Evolutionary conservation across 805 yeast species (phyloP).

Genomic region (Teunomyces lycoperdinae): DNA sequence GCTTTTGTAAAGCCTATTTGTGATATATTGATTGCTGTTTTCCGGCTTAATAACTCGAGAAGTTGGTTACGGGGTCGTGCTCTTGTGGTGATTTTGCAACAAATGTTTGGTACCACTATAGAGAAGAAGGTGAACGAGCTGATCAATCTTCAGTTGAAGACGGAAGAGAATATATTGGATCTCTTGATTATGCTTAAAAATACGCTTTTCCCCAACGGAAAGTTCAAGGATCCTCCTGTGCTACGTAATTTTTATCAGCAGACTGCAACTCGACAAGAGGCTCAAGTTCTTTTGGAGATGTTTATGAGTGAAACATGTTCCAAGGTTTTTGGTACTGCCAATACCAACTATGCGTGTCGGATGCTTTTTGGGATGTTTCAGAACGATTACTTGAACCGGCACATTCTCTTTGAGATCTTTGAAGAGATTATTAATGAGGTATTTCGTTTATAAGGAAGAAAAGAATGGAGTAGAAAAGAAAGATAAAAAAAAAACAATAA

Average conservation of each 20-base stretch:
- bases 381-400: constrained; percentile 66
- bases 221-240: constrained; percentile 44
- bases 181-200: constrained; percentile 20
- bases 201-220: constrained; percentile 44
- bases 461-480: too few species aligned
- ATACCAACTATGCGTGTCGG: constrained; percentile 60
- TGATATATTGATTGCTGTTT: constrained; percentile 67
- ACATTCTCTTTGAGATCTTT: constrained; percentile 54
- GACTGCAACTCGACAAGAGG: constrained; percentile 53
- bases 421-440: constrained; percentile 55
- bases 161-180: constrained; percentile 47
- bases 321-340: constrained; percentile 67
- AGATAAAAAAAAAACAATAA: too few species aligned
- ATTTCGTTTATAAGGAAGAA: constrained; percentile 17
- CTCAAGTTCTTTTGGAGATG: constrained; percentile 52
- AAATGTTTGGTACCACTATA: constrained; percentile 81
- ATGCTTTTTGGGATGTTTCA: constrained; percentile 67
- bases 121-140: constrained; percentile 61
- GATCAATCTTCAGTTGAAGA: constrained; percentile 32
- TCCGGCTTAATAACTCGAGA: constrained; percentile 60
- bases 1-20: constrained; percentile 76
- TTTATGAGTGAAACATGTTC: constrained; percentile 65
- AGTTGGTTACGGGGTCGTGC: constrained; percentile 88
- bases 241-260: constrained; percentile 52
- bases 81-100: constrained; percentile 75